Conservation (phyloP, 257 asterid species). For the Ehretia macrophylla region DNA sequence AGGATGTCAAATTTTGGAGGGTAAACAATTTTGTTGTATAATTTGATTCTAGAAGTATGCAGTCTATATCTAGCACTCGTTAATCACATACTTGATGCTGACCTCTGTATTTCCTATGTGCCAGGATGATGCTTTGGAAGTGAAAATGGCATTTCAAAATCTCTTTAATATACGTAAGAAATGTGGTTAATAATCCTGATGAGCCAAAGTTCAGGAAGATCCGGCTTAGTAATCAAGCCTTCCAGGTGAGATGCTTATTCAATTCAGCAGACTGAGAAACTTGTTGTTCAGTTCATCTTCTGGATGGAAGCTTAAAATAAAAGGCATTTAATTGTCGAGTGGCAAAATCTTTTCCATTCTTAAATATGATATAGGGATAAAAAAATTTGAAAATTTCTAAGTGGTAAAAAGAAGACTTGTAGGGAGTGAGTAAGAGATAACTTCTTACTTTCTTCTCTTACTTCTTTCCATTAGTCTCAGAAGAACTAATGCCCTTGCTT, state of each 20-base stretch:
- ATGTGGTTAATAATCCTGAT: conserved; percentile 47
- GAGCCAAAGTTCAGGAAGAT: conserved; percentile 71
- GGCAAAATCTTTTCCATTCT: too few species aligned
- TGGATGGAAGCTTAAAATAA: neutral
- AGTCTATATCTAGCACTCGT: neutral
- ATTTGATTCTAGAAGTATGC: neutral
- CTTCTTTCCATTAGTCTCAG: neutral
- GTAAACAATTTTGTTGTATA: neutral
- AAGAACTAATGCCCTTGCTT: too few species aligned
- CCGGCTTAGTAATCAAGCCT: conserved; percentile 62
- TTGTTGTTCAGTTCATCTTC: neutral
- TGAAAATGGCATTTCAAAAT: conserved; percentile 47
- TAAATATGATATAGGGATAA: too few species aligned
- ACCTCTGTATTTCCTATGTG: conserved; percentile 1
- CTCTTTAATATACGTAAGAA: conserved; percentile 56
- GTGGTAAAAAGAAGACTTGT: neutral
- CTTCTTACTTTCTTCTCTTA: neutral
- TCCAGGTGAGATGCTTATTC: conserved; percentile 44
- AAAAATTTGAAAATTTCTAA: too few species aligned
- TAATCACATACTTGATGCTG: neutral
- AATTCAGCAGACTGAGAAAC: neutral
- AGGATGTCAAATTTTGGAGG: too few species aligned
- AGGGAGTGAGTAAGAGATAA: too few species aligned
- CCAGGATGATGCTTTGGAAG: conserved; percentile 41
- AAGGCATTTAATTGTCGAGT: neutral